Percentiles rank a stretch among this genome's conserved stretches.
Evolutionary conservation across 192 early-diverging fungal genomes (phyloP).

Genomic region (Linnemannia elongata): DNA sequence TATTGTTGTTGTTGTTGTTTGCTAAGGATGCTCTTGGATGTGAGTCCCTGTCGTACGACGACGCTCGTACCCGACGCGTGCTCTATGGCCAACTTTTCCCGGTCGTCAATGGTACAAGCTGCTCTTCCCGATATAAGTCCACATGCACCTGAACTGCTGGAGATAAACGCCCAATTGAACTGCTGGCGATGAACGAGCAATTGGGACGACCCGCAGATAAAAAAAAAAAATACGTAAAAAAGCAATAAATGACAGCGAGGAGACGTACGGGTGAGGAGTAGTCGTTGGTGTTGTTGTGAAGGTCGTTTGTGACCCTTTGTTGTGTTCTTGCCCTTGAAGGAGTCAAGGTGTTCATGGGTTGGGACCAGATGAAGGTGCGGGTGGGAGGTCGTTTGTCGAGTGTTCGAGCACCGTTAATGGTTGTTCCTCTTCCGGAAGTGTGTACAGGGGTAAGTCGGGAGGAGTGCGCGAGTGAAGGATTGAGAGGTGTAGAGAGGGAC

Average conservation of each 20-base stretch:
- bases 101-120: neutral
- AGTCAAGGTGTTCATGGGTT: neutral
- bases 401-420: neutral
- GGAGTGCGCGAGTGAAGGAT: neutral
- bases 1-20: neutral
- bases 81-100: neutral
- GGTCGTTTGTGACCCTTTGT: slow-evolving; percentile 1
- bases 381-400: neutral
- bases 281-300: neutral
- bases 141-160: neutral
- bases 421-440: neutral
- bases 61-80: neutral
- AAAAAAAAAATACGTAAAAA: too few relatives aligned
- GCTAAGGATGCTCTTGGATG: neutral
- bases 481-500: neutral
- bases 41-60: neutral
- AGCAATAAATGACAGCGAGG: neutral
- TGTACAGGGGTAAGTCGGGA: neutral
- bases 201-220: neutral
- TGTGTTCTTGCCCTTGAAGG: slow-evolving; percentile 4
- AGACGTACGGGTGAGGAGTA: slow-evolving; percentile 1
- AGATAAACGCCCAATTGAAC: neutral
- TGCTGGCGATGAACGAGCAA: neutral
- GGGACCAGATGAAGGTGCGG: neutral
- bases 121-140: neutral